Percentiles rank a stretch among this genome's conserved stretches.
phyloP scores from a whole-genome alignment of 768 basidiomycete genomes.

The Leccinellum rugosiceps region DNA sequence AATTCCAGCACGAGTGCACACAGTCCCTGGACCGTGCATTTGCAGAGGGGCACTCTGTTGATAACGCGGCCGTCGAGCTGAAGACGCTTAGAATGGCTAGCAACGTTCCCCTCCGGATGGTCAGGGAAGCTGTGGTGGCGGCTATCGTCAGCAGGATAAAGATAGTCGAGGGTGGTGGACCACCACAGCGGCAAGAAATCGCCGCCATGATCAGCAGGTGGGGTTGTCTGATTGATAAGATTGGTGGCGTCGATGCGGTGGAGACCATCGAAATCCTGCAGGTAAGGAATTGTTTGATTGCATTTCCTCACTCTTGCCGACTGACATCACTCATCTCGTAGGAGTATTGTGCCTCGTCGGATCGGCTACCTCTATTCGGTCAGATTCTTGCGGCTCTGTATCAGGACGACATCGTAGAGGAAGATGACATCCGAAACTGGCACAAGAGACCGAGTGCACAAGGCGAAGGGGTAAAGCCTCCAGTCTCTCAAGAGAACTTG shows the following conservation, averaged over 20 bases:
- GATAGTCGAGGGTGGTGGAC: slow-evolving; percentile 53
- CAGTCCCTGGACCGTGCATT: slow-evolving; percentile 91
- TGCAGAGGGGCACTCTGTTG: slow-evolving; percentile 85
- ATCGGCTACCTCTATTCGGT: slow-evolving; percentile 71
- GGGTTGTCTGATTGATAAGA: slow-evolving; percentile 77
- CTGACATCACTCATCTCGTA: slow-evolving; percentile 27
- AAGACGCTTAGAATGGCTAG: slow-evolving; percentile 97
- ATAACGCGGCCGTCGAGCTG: slow-evolving; percentile 91
- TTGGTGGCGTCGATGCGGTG: slow-evolving; percentile 80
- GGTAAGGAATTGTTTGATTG: slow-evolving; percentile 36
- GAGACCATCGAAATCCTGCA: slow-evolving; percentile 80
- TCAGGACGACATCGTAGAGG: slow-evolving; percentile 88
- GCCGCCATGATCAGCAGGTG: slow-evolving; percentile 64
- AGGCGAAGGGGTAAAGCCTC: slow-evolving; percentile 45
- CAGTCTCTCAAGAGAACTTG: slow-evolving; percentile 49
- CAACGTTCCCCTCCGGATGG: slow-evolving; percentile 84
- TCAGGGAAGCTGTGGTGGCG: slow-evolving; percentile 85
- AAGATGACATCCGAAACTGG: slow-evolving; percentile 89
- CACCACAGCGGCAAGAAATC: slow-evolving; percentile 64
- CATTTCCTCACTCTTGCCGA: background rate
- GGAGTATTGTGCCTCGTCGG: slow-evolving; percentile 64
- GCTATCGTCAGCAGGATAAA: slow-evolving; percentile 74
- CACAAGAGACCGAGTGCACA: slow-evolving; percentile 55
- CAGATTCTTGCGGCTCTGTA: slow-evolving; percentile 84
- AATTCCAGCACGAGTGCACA: slow-evolving; percentile 75